phyloP scores from a whole-genome alignment of 352 stramenopile species.

The Globisporangium mamillatum region DNA sequence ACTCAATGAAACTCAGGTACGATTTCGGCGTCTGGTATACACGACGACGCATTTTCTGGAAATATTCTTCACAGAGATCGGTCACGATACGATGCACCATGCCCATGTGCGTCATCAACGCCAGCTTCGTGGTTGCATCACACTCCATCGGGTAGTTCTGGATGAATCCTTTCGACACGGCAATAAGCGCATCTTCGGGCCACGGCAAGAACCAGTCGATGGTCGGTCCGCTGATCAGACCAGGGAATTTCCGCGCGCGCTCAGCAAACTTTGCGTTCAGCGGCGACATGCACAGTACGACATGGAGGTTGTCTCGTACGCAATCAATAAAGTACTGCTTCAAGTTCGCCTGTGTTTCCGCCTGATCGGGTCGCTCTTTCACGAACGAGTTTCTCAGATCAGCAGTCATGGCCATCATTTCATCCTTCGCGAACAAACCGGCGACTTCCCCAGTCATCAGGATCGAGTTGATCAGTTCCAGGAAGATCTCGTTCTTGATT shows the following conservation, averaged over 20 bases:
- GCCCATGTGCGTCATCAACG: constrained; percentile 97
- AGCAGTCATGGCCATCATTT: constrained; percentile 99
- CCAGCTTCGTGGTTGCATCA: constrained; percentile 76
- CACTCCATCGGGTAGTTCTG: constrained; percentile 96
- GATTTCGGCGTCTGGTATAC: constrained; percentile 99
- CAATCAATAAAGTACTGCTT: constrained; percentile 99
- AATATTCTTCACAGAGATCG: constrained; percentile 98
- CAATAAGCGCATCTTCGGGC: constrained; percentile 97
- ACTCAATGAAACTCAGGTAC: constrained; percentile 98
- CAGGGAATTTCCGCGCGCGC: constrained; percentile 95
- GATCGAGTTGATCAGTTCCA: constrained; percentile 98
- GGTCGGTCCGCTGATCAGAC: constrained; percentile 95
- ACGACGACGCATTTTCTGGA: constrained; percentile 95
- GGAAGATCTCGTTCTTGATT: constrained; percentile 99
- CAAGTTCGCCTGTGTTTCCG: constrained; percentile 95
- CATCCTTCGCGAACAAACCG: constrained; percentile 97
- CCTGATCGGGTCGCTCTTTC: constrained; percentile 92
- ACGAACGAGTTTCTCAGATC: constrained; percentile 95
- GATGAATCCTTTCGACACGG: constrained; percentile 96
- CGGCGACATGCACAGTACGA: constrained; percentile 99
- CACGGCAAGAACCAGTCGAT: constrained; percentile 99
- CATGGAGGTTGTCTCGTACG: constrained; percentile 97
- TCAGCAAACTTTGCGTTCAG: constrained; percentile 97
- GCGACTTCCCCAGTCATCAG: constrained; percentile 98
- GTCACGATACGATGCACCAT: constrained; percentile 97